phyloP scores from a whole-genome alignment of 306 rosid genomes.

The Pueraria montana region DNA sequence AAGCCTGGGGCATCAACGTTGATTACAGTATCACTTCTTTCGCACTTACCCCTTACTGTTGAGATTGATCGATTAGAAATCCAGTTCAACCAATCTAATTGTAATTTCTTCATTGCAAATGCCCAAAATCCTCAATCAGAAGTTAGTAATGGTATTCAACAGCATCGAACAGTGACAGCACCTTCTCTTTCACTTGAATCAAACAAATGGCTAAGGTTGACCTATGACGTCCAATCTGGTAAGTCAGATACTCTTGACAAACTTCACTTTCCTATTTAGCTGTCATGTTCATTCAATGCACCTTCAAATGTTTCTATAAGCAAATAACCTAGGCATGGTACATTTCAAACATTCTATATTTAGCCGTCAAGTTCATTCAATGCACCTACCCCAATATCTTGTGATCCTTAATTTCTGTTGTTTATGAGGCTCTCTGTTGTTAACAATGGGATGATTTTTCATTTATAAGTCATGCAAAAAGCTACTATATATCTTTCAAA shows the following conservation, averaged over 20 bases:
- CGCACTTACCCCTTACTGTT: conserved; percentile 76
- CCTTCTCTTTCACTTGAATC: conserved; percentile 73
- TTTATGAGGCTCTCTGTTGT: conserved; percentile 13
- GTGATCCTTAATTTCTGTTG: conserved; percentile 31
- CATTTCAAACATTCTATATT: conserved; percentile 32
- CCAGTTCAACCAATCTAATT: conserved; percentile 86
- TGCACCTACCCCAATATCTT: neutral
- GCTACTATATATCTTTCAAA: conserved; percentile 32
- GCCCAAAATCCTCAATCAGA: conserved; percentile 60
- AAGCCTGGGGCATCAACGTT: conserved; percentile 77
- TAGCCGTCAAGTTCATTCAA: too few species aligned
- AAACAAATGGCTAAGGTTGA: conserved; percentile 91
- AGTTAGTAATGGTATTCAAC: conserved; percentile 56
- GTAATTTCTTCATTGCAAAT: conserved; percentile 79
- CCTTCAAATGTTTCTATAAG: conserved; percentile 28
- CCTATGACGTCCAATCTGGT: conserved; percentile 86
- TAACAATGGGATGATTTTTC: conserved; percentile 24
- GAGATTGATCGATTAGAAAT: conserved; percentile 85
- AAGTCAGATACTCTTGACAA: conserved; percentile 41
- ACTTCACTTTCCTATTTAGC: conserved; percentile 20
- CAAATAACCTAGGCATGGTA: conserved; percentile 27
- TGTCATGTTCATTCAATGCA: conserved; percentile 23
- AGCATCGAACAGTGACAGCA: conserved; percentile 62
- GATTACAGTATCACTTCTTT: conserved; percentile 82
- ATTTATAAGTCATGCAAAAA: conserved; percentile 9